A percentile compares a stretch with the other conserved stretches of the same genome.
Evolutionary conservation across 2,329 filamentous ascomycete species (phyloP).

Genomic region (Ascochyta pisi): DNA sequence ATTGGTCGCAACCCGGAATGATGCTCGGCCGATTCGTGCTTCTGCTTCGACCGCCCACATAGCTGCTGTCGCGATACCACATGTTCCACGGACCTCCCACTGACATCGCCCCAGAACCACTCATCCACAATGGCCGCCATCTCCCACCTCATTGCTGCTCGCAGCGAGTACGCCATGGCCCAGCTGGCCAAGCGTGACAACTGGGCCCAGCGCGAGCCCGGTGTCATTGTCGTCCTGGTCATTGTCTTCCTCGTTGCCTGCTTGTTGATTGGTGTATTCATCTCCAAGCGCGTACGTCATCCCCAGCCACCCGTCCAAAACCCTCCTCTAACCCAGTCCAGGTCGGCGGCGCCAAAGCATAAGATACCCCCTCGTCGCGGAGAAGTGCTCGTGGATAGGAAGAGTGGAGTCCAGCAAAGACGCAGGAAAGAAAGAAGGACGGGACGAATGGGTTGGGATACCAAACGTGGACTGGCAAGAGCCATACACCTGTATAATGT

Average conservation of each 20-base stretch:
- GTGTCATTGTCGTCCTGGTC: slow-evolving; percentile 68
- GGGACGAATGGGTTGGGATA: slow-evolving; percentile 1
- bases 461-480: slow-evolving; percentile 18
- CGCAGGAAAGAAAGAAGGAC: not conserved
- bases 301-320: too few species aligned
- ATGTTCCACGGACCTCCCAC: slow-evolving; percentile 19
- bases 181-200: slow-evolving; percentile 61
- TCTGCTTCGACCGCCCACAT: slow-evolving; percentile 4
- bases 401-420: slow-evolving; percentile 17
- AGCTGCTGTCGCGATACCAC: slow-evolving; percentile 3
- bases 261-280: slow-evolving; percentile 59
- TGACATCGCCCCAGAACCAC: slow-evolving; percentile 30
- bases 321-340: not conserved
- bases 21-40: slow-evolving; percentile 13
- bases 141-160: slow-evolving; percentile 46
- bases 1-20: slow-evolving; percentile 4
- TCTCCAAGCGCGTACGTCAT: slow-evolving; percentile 54
- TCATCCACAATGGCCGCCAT: slow-evolving; percentile 47
- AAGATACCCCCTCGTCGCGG: slow-evolving; percentile 18
- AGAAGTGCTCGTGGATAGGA: slow-evolving; percentile 14
- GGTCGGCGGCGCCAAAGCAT: slow-evolving; percentile 11
- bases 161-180: slow-evolving; percentile 46
- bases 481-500: slow-evolving; percentile 37
- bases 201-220: slow-evolving; percentile 64
- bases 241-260: slow-evolving; percentile 64